Evolutionary conservation across 2,329 filamentous ascomycete genomes (phyloP).

Genomic region (Phyllosticta paracitricarpa): DNA sequence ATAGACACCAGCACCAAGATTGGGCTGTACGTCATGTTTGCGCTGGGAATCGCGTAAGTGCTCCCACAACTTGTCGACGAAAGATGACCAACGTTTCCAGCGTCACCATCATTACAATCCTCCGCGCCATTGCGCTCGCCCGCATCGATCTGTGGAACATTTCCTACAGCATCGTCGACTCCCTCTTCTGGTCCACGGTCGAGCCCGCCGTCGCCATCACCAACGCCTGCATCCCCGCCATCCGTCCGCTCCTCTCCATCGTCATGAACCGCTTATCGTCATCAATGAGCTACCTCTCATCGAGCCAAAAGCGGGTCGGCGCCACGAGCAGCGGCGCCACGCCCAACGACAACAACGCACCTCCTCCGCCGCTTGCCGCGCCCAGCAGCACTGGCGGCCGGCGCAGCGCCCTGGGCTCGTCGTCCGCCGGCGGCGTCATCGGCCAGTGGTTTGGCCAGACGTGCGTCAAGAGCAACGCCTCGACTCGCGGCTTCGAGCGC

Average conservation of each 20-base stretch:
- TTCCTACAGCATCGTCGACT: constrained; percentile 25
- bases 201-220: constrained; percentile 33
- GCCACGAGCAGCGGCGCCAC: background rate
- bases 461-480: background rate
- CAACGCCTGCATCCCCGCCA: constrained; percentile 31
- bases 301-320: background rate
- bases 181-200: constrained; percentile 28
- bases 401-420: background rate
- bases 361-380: background rate
- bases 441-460: background rate
- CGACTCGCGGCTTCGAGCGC: background rate
- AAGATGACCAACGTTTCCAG: constrained; percentile 15
- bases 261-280: background rate
- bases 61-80: background rate
- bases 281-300: background rate
- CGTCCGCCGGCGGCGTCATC: background rate
- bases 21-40: constrained; percentile 9
- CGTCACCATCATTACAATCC: constrained; percentile 26
- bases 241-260: constrained; percentile 29
- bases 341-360: background rate
- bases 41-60: constrained; percentile 11
- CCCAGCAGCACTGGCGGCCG: background rate
- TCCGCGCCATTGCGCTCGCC: constrained; percentile 27
- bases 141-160: constrained; percentile 26
- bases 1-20: constrained; percentile 11